Evolutionary conservation across 2,329 filamentous ascomycete species (phyloP), one percentile per base, ranked within the genome.

Genomic region (Pseudogymnoascus sp.): DNA sequence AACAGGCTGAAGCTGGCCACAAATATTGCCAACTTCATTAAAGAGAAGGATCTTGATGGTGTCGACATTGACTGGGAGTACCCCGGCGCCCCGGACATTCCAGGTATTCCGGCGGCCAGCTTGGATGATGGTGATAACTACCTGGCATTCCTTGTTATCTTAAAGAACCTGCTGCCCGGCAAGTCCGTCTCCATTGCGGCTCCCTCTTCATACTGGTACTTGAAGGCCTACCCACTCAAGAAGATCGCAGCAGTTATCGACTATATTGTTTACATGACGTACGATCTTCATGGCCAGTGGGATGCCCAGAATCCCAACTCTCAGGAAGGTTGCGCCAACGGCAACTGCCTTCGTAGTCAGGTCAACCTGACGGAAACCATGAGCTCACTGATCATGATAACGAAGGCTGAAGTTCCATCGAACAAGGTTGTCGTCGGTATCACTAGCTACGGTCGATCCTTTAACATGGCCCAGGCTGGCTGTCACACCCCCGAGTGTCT

Each of bases 211-310:
- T 78, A 70, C 62, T 77, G 74, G 75, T 78, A 78, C 16, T 67
- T 78, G 0, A 73, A 72, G 63, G 61, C 63, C 0, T 78, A 74
- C 61, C 75, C 72, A 0, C 73, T 78, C 0, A 63, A 68, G 2
- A 61, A 69, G 0, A 78, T 77, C 43, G 65, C 62, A 8, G 59
- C 62, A 1, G 23, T 67, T 1, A 40, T 75, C 0, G 72, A 76
- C 60, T 76, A 76, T 35, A 68, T 67, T 6, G 21, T 55, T 12
- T 69, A 61, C 12, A 68, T 68, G 67, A 68, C 67, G 1, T 68
- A 68, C 41, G 65, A 73, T 69, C 33, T 78, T 49, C 74, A 78
- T 62, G 76, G 76, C 2, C 75, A 78, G 61, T 78, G 75, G 75
- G 75, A 77, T 62, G 70, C 69, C 23, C 63, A 62, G 4, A 79